Base-by-base conservation (phyloP, 495 filamentous ascomycete species). In the Aspergillus heteromorphus region DNA sequence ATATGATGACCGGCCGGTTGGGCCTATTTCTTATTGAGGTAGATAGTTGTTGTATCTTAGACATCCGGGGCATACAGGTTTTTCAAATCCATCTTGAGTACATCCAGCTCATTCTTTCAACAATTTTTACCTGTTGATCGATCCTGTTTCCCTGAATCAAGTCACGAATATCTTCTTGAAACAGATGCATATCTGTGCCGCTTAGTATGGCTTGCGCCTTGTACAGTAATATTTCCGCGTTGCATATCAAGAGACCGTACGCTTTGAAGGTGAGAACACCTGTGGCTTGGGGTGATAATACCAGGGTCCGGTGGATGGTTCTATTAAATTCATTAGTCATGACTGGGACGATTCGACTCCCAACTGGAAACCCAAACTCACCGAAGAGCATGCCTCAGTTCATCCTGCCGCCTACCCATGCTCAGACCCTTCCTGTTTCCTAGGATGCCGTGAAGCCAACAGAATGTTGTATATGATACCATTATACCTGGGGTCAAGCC, bases 401-500 rank as follows among this genome's bases (percentile, higher is more conserved):
- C 79, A 13, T 85, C 79, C 7, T 84, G 80, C 49, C 79, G 77
- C 38, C 75, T 75, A 50, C 82, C 80, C 50, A 73, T 70, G 54
- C 73, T 78, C 56, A 84, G 55, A n/a, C 90, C 86, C 63, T 74
- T 82, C 42, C 88, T 79, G 54, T 73, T 85, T 47, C 86, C 83
- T 40, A 95, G 78, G 7, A 83, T 57, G 13, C 83, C 77, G 23
- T 77, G 75, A 4, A 93, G 64, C 79, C 92, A 97, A 51, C 86
- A 83, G 17, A 85, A 70, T 8, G 80, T 69, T n/a, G 87, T 83
- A 48, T 95, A 81, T 4, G 86, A 86, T 8, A 97, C 89, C 43
- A 98, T 70, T 13, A 96, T 77, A 2, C 93, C 91, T 10, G 93
- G 93, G 0, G 93, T 96, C 36, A 98, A 70, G 8, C 92, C 91